Base-by-base conservation (phyloP, 768 basidiomycete genomes). In the Termitomyces sp. region DNA sequence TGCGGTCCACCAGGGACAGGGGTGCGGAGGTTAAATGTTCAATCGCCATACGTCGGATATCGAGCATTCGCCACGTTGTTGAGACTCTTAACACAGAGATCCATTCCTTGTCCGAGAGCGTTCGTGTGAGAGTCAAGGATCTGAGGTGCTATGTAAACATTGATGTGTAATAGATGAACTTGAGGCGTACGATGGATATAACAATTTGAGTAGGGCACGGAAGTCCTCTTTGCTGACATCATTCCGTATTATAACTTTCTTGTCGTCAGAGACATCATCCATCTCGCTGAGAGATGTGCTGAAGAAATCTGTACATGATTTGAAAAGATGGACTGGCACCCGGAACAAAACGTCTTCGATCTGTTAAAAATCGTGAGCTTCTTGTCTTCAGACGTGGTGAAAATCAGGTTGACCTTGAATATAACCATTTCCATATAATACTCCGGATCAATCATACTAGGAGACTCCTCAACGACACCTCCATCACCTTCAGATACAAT, bases 11-110 rank as follows among this genome's bases (percentile, higher is more conserved):
- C 18, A 56, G 47, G 7, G 58, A 23, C 28, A 63, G 23, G 5
- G 58, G 33, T 3, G 55, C 59, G 33, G 38, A 20, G 7, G 59
- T 51, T n/a, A 64, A 48, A 43, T 58, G 46, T 13, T 56, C 55
- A 13, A 62, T 64, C 5, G 63, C 63, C 43, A 53, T 38, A 16
- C 30, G 50, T 44, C 63, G 63, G 43, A 64, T 50, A 32, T 61
- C 58, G 5, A 62, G 50, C 61, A 64, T 64, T 46, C 16, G 26
- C 61, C 60, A 62, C 44, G 44, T 62, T 9, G 63, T 62, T 12
- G 63, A 61, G 18, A 64, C 48, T 47, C 57, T 58, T 48, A 64
- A 26, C 0, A 64, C 50, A 7, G 63, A 61, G 16, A 57, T 47
- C 63, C 63, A 64, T 44, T 61, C 61, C 38, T 49, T 16, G 33